A percentile compares a stretch with the other conserved stretches of the same genome.
Conservation (phyloP, 2,329 filamentous ascomycete species). For the Orbilia brochopaga region DNA sequence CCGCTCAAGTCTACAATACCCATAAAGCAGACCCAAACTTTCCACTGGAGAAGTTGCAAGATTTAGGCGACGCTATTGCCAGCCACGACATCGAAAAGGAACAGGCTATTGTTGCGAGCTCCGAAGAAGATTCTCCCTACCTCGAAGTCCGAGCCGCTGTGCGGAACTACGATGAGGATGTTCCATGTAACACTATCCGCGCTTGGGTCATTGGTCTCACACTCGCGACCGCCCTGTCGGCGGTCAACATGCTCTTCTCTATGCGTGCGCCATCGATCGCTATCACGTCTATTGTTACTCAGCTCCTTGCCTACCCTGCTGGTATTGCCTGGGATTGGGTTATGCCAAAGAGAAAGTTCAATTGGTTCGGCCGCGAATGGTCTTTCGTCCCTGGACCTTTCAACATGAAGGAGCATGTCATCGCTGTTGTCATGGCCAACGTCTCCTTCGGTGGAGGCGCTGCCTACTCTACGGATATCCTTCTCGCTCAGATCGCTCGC, state of each 20-base stretch:
- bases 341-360: conserved; percentile 63
- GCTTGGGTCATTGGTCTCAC: conserved; percentile 69
- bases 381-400: conserved; percentile 72
- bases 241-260: conserved; percentile 69
- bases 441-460: conserved; percentile 66
- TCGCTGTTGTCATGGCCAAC: conserved; percentile 74
- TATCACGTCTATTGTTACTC: conserved; percentile 67
- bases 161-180: conserved; percentile 68
- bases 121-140: conserved; percentile 68
- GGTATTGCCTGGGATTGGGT: conserved; percentile 68
- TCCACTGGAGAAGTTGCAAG: conserved; percentile 45
- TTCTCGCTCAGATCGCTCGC: conserved; percentile 42
- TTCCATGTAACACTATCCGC: conserved; percentile 70
- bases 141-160: conserved; percentile 71
- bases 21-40: conserved; percentile 50
- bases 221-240: conserved; percentile 66
- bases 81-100: conserved; percentile 56
- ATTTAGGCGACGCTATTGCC: conserved; percentile 41
- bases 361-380: conserved; percentile 64
- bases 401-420: conserved; percentile 72
- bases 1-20: conserved; percentile 25
- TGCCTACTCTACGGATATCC: conserved; percentile 45
- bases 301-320: conserved; percentile 70
- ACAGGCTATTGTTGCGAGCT: conserved; percentile 57
- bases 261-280: conserved; percentile 68